Percentiles rank a stretch among this genome's conserved stretches.
These are phyloP conservation scores for Kandelia obovata DNA, from an alignment of 345 rosid genomes.

Conservation along the genomic window DNA sequence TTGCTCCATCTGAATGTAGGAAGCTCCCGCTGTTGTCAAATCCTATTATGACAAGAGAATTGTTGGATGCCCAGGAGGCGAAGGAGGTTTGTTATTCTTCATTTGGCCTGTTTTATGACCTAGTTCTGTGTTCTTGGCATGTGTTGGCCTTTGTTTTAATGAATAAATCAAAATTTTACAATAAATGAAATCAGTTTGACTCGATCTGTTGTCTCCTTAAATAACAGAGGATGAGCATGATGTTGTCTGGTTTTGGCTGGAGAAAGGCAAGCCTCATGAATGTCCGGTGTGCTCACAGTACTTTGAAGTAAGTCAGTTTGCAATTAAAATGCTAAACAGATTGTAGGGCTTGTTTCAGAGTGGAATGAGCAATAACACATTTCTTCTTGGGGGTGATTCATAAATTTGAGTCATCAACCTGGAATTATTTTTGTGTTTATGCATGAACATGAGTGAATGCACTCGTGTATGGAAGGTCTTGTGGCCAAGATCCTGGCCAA, in stretches of 20 bases:
- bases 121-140: not conserved
- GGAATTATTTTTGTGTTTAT: not conserved
- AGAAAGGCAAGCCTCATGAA: slow-evolving; percentile 75
- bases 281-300: slow-evolving; percentile 86
- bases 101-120: not conserved
- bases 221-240: slow-evolving; percentile 89
- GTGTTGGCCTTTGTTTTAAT: not conserved
- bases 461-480: too few relatives aligned
- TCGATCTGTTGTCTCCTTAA: not conserved
- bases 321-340: not conserved
- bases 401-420: not conserved
- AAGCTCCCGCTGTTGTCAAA: slow-evolving; percentile 67
- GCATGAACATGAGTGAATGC: not conserved
- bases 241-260: slow-evolving; percentile 97
- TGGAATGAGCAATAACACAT: slow-evolving; percentile 6
- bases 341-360: not conserved
- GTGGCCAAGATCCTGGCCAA: too few relatives aligned
- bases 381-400: too few relatives aligned
- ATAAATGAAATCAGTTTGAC: not conserved
- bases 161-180: not conserved
- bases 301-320: slow-evolving; percentile 62
- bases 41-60: slow-evolving; percentile 81
- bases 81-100: slow-evolving; percentile 46
- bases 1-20: slow-evolving; percentile 35
- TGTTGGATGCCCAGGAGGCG: slow-evolving; percentile 88